Evolutionary conservation across 2,329 filamentous ascomycete species (phyloP).

Genomic region (Colletotrichum noveboracense): DNA sequence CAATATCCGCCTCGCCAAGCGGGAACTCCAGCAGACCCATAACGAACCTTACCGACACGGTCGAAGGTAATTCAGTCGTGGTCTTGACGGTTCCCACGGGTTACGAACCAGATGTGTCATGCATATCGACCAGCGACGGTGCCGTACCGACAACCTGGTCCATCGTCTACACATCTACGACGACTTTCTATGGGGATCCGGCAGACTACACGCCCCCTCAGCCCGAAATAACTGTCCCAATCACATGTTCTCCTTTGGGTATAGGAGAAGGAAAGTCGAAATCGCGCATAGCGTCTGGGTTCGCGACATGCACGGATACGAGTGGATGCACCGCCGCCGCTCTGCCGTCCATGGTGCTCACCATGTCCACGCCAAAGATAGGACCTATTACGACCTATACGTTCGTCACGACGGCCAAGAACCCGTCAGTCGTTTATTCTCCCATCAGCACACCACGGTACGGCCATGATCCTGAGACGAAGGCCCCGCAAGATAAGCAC

Average conservation of each 20-base stretch:
- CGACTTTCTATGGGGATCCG: slow-evolving; percentile 52
- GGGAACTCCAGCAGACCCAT: not conserved
- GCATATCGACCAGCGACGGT: not conserved
- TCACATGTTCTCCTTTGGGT: not conserved
- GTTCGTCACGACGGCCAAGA: slow-evolving; percentile 60
- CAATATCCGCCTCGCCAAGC: not conserved
- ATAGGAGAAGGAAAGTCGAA: not conserved
- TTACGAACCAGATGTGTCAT: not conserved
- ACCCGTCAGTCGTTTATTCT: slow-evolving; percentile 52
- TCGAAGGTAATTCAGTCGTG: not conserved
- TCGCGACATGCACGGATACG: not conserved
- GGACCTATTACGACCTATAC: slow-evolving; percentile 36
- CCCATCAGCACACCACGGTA: slow-evolving; percentile 17
- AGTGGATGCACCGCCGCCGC: not conserved
- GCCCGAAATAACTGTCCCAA: slow-evolving; percentile 42
- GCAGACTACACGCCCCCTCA: slow-evolving; percentile 53
- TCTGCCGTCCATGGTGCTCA: not conserved
- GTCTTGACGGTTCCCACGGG: not conserved
- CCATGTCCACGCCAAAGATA: slow-evolving; percentile 20
- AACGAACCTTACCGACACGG: not conserved
- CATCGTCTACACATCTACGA: slow-evolving; percentile 53
- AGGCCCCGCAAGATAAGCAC: not conserved
- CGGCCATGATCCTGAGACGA: slow-evolving; percentile 10
- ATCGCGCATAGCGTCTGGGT: not conserved
- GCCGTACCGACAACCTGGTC: slow-evolving; percentile 39